Percentiles rank a stretch among this genome's conserved stretches.
Evolutionary conservation across 331 rosid species (phyloP).

Genomic region (Quercus lobata): DNA sequence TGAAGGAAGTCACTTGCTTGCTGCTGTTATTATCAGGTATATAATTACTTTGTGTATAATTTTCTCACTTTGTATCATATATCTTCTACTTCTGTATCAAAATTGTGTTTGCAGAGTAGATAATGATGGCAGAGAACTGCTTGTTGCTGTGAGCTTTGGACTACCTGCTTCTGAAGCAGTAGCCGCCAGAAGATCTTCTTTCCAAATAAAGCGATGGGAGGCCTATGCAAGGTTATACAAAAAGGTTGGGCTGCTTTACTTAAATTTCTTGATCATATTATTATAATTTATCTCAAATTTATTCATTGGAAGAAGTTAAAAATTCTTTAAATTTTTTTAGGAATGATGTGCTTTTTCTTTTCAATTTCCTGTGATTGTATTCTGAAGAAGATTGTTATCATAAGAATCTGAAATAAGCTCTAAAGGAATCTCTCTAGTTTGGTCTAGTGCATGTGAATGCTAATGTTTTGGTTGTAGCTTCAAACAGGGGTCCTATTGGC

Average conservation of each 20-base stretch:
- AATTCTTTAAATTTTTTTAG: neutral
- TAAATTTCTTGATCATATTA: neutral
- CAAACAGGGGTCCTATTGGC: neutral
- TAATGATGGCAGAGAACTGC: slow-evolving; percentile 73
- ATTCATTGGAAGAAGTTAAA: neutral
- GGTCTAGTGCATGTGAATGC: neutral
- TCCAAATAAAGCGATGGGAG: slow-evolving; percentile 85
- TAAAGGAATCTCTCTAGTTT: neutral
- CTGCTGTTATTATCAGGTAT: slow-evolving; percentile 84
- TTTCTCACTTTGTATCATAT: neutral
- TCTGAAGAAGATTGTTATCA: neutral
- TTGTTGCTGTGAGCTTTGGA: slow-evolving; percentile 89
- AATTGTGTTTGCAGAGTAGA: slow-evolving; percentile 56
- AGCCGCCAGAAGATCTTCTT: slow-evolving; percentile 78
- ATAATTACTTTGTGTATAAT: neutral
- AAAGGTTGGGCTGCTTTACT: slow-evolving; percentile 54
- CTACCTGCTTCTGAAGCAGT: slow-evolving; percentile 90
- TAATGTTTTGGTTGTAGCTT: neutral
- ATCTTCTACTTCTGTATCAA: slow-evolving; percentile 11
- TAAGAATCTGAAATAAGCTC: neutral
- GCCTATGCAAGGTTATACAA: slow-evolving; percentile 75
- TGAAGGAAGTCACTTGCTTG: slow-evolving; percentile 92
- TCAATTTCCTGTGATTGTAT: no score
- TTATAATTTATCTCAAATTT: neutral
- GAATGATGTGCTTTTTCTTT: no score